Conservation (phyloP, 2,329 filamentous ascomycete genomes). For the Botrytis fabae region DNA sequence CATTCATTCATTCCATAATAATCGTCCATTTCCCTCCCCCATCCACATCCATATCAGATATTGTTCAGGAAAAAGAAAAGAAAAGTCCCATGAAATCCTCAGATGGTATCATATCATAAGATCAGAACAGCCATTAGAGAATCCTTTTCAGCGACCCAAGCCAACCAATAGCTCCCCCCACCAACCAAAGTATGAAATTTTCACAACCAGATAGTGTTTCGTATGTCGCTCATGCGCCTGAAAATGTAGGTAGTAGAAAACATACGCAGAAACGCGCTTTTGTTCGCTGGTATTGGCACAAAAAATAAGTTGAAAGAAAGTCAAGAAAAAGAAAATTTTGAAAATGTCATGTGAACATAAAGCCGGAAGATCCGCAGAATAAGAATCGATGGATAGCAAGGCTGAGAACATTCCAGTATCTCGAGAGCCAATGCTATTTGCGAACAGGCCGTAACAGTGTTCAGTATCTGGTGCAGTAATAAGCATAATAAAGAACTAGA, state of each 20-base stretch:
- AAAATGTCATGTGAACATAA: slow-evolving; percentile 9
- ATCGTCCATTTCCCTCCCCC: slow-evolving; percentile 7
- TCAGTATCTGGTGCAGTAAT: slow-evolving; percentile 29
- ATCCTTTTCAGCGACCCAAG: slow-evolving; percentile 5
- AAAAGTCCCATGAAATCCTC: not conserved
- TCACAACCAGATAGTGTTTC: slow-evolving; percentile 15
- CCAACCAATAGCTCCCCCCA: slow-evolving; percentile 6
- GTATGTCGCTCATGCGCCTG: slow-evolving; percentile 10
- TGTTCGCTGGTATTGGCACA: slow-evolving; percentile 8
- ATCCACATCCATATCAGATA: slow-evolving; percentile 2
- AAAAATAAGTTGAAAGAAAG: slow-evolving; percentile 18
- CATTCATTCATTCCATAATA: slow-evolving; percentile 9
- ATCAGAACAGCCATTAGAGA: slow-evolving; percentile 15
- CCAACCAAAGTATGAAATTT: slow-evolving; percentile 6
- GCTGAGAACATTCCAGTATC: slow-evolving; percentile 41
- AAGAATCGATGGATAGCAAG: slow-evolving; percentile 3
- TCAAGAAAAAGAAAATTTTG: not conserved
- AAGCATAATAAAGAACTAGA: slow-evolving; percentile 31
- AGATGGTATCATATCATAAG: slow-evolving; percentile 16
- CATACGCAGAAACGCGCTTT: slow-evolving; percentile 10
- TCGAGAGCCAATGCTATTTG: slow-evolving; percentile 27
- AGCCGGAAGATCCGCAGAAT: slow-evolving; percentile 2
- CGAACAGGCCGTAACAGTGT: slow-evolving; percentile 22
- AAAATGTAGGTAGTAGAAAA: slow-evolving; percentile 14
- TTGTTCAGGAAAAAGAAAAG: slow-evolving; percentile 8